Percentiles rank a stretch among this genome's conserved stretches.
These are phyloP conservation scores for Auxenochlorella protothecoides DNA, from an alignment of 139 green algal species.

Conservation along the genomic window DNA sequence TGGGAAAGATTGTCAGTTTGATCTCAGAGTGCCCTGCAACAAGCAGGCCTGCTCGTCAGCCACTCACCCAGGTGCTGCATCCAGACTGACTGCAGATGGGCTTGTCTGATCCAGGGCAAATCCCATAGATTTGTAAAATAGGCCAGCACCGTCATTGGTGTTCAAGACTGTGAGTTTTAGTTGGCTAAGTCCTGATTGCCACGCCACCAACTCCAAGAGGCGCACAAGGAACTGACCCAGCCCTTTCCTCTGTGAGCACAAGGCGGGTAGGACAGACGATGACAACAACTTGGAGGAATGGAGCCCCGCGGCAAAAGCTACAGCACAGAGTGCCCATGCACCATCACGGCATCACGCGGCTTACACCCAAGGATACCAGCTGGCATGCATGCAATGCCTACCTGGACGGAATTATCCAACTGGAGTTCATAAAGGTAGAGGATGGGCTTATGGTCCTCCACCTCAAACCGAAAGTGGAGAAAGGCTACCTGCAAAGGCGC, in stretches of 20 bases:
- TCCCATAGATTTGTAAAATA: background rate
- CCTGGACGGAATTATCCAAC: background rate
- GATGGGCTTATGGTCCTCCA: conserved; percentile 16
- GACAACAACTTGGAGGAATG: no score
- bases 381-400: no score
- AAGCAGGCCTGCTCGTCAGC: no score
- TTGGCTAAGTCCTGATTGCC: conserved; percentile 1
- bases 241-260: conserved; percentile 4
- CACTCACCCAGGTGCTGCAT: no score
- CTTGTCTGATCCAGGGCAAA: background rate
- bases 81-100: background rate
- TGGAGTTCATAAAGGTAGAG: conserved; percentile 31
- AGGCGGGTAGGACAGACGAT: no score
- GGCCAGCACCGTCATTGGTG: background rate
- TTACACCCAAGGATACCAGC: no score
- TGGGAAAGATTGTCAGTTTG: no score
- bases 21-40: no score
- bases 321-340: no score
- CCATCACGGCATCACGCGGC: no score
- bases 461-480: conserved; percentile 23
- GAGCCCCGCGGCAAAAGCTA: no score
- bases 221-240: conserved; percentile 22
- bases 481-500: background rate
- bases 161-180: background rate
- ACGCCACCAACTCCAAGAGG: conserved; percentile 23